Conservation (phyloP, 2,329 filamentous ascomycete genomes). For the Arthroderma uncinatum region DNA sequence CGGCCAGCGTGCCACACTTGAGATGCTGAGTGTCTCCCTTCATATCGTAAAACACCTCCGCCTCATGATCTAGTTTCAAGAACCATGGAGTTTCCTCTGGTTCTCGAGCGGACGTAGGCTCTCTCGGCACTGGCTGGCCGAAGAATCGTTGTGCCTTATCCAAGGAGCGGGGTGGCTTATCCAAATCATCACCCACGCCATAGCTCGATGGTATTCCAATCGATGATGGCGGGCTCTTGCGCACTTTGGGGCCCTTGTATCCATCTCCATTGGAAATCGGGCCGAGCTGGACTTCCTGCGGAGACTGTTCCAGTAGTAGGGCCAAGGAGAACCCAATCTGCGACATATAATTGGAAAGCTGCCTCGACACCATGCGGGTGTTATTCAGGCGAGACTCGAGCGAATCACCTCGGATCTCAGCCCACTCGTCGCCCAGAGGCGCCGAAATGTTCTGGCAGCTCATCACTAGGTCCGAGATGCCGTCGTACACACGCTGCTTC, state of each 20-base stretch:
- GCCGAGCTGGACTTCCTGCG: slow-evolving; percentile 38
- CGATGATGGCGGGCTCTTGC: slow-evolving; percentile 18
- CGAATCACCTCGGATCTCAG: slow-evolving; percentile 78
- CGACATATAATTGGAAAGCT: slow-evolving; percentile 74
- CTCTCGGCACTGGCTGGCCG: slow-evolving; percentile 35
- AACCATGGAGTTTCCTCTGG: slow-evolving; percentile 51
- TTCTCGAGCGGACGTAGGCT: slow-evolving; percentile 20
- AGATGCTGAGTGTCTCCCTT: slow-evolving; percentile 66
- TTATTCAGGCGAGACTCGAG: slow-evolving; percentile 76
- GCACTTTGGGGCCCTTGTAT: slow-evolving; percentile 20
- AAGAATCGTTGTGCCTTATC: slow-evolving; percentile 40
- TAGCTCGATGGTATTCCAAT: slow-evolving; percentile 38
- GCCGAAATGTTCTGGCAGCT: slow-evolving; percentile 85
- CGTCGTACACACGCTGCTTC: slow-evolving; percentile 90
- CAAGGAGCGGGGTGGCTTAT: slow-evolving; percentile 35
- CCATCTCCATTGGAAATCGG: slow-evolving; percentile 21
- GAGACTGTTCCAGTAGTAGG: slow-evolving; percentile 71
- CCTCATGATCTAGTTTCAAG: slow-evolving; percentile 74
- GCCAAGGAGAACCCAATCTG: slow-evolving; percentile 83
- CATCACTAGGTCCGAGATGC: slow-evolving; percentile 76
- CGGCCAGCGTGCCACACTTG: slow-evolving; percentile 79
- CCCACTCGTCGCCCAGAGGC: slow-evolving; percentile 89
- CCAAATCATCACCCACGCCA: slow-evolving; percentile 26
- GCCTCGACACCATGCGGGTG: slow-evolving; percentile 63
- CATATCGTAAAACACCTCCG: slow-evolving; percentile 78